Evolutionary conservation across 768 basidiomycete genomes (phyloP).

Genomic region (Holtermannia corniformis): DNA sequence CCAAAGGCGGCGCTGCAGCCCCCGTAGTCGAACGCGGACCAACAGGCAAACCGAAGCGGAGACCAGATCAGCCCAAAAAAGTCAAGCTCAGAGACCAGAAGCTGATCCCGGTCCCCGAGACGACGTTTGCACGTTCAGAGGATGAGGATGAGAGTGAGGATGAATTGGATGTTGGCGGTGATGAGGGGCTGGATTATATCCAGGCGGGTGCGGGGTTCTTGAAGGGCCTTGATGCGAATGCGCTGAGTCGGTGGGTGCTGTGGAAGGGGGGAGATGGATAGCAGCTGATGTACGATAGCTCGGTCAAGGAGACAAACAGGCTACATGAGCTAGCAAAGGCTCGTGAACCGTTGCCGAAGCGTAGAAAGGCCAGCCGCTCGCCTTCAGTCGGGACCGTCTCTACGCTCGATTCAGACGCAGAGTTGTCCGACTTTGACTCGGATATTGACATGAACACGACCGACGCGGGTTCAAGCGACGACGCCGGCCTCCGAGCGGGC

Average conservation of each 20-base stretch:
- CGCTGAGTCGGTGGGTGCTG: slow-evolving; percentile 61
- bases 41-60: slow-evolving; percentile 28
- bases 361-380: slow-evolving; percentile 46
- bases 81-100: slow-evolving; percentile 38
- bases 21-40: slow-evolving; percentile 13
- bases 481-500: slow-evolving; percentile 2
- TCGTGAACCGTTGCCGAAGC: slow-evolving; percentile 45
- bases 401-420: slow-evolving; percentile 59
- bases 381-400: slow-evolving; percentile 44
- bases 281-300: slow-evolving; percentile 47
- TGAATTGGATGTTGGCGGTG: slow-evolving; percentile 55
- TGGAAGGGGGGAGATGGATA: slow-evolving; percentile 5
- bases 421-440: slow-evolving; percentile 45
- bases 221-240: slow-evolving; percentile 59
- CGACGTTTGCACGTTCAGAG: slow-evolving; percentile 14
- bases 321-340: slow-evolving; percentile 57
- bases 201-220: slow-evolving; percentile 62
- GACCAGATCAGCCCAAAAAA: slow-evolving; percentile 35
- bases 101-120: slow-evolving; percentile 32
- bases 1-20: neutral
- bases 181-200: slow-evolving; percentile 53
- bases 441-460: slow-evolving; percentile 20
- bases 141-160: slow-evolving; percentile 44
- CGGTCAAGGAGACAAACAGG: slow-evolving; percentile 69
- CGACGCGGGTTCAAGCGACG: slow-evolving; percentile 40